A percentile compares a stretch with the other conserved stretches of the same genome.
These are phyloP conservation scores for Rhodomyrtus psidioides DNA, from an alignment of 441 rosid species.

Conservation along the genomic window DNA sequence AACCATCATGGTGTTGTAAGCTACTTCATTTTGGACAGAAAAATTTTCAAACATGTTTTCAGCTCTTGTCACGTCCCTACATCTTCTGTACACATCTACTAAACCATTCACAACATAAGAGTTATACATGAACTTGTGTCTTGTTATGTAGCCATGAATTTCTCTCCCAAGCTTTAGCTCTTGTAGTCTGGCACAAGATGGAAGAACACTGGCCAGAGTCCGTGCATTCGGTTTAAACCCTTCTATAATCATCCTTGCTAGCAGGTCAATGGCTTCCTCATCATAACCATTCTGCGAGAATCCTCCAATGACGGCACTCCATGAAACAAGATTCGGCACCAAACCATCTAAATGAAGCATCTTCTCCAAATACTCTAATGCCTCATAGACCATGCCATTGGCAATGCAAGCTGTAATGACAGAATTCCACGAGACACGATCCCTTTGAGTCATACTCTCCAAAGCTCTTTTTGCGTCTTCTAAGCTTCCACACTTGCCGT, in stretches of 20 bases:
- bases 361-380: constrained; percentile 25
- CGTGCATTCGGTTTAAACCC: constrained; percentile 44
- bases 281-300: constrained; percentile 47
- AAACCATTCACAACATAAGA: constrained; percentile 47
- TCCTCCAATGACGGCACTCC: constrained; percentile 58
- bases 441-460: constrained; percentile 22
- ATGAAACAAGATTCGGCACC: constrained; percentile 45
- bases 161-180: constrained; percentile 34
- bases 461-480: constrained; percentile 40
- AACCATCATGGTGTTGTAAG: constrained; percentile 55
- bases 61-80: constrained; percentile 42
- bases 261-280: constrained; percentile 37
- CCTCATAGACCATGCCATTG: constrained; percentile 47
- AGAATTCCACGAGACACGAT: constrained; percentile 50
- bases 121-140: constrained; percentile 38
- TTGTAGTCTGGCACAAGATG: constrained; percentile 50
- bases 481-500: constrained; percentile 48
- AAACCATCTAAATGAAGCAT: constrained; percentile 19
- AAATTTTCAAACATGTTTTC: constrained; percentile 37
- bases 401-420: constrained; percentile 41
- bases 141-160: constrained; percentile 43
- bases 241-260: constrained; percentile 32
- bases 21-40: constrained; percentile 29
- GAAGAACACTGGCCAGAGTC: constrained; percentile 50
- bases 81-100: constrained; percentile 51